These are phyloP conservation scores for Bipolaris gigantea DNA, from an alignment of 2,329 filamentous ascomycete species.

Conservation along the genomic window DNA sequence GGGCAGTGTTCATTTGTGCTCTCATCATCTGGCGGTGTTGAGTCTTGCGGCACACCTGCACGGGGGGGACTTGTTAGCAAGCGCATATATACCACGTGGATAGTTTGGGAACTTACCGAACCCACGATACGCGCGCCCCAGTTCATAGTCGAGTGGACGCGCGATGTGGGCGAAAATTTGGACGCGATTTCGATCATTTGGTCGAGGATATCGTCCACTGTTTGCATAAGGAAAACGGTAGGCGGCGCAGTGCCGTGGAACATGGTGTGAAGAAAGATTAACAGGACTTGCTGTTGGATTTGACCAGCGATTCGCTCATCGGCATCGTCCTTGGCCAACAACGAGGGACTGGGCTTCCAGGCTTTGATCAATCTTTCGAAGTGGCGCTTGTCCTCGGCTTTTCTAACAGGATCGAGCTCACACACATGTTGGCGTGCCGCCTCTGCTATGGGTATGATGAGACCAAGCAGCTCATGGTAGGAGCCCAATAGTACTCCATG, in stretches of 20 bases:
- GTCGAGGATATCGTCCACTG: background rate
- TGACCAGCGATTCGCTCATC: background rate
- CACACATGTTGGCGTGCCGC: background rate
- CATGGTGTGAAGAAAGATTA: conserved; percentile 2
- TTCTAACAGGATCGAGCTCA: background rate
- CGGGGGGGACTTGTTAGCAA: background rate
- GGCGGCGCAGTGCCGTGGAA: background rate
- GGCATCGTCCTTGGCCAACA: background rate
- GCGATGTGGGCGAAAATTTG: background rate
- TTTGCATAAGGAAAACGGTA: background rate
- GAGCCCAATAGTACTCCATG: conserved; percentile 4
- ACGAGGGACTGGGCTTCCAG: background rate
- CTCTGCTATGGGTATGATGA: conserved; percentile 2
- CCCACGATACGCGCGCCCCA: conserved; percentile 1
- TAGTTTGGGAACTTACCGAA: background rate
- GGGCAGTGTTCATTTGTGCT: background rate
- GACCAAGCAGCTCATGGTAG: conserved; percentile 1
- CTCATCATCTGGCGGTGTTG: background rate
- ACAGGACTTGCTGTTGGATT: conserved; percentile 1
- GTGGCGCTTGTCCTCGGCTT: background rate
- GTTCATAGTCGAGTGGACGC: conserved; percentile 2
- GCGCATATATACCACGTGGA: background rate
- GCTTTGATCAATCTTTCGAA: conserved; percentile 1
- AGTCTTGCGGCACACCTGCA: background rate
- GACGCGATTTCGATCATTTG: background rate